Evolutionary conservation across 345 rosid species (phyloP), one percentile per base, ranked within the genome.

Genomic region (Arabidopsis arenosa): DNA sequence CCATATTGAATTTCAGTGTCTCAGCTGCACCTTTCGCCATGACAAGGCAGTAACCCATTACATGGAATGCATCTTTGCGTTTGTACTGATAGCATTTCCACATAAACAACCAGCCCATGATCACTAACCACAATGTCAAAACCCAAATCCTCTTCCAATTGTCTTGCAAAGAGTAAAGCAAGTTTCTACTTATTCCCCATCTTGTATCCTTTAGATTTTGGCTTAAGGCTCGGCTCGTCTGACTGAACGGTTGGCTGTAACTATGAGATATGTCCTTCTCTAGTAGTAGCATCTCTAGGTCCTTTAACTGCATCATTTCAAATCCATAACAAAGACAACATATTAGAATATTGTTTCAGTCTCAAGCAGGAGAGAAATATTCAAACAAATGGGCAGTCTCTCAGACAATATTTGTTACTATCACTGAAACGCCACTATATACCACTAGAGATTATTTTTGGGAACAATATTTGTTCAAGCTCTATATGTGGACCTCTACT

Each of bases 11-110:
- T 75, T 94, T 92, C 72, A 94, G 80, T 1, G 93, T 94, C 80
- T 94, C 98, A 4, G 95, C 98, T 2, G 97, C 96, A 0, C 98
- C 98, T 73, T 94, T 94, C 0, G 97, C 97, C 21, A 87, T 79
- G 36, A 87, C 86, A 62, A 94, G 91, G 70, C 98, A 94, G 63
- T 92, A 92, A 70, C 95, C 95, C 98, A 94, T 92, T 28, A 94
- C 86, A 12, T 80, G 32, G 63, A 79, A 94, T 11, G 97, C 89
- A 23, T 45, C 58, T 74, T 84, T 92, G 54, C 81, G 87, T 83
- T 83, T 87, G 82, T 94, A 94, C 30, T 90, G 92, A 33, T 68
- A 9, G 78, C 88, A 92, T 70, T 92, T 94, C 97, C 98, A 94
- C 28, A 84, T 66, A 78, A 94, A 90, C 5, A 94, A 79, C 7